Evolutionary conservation across 108 stramenopile species (phyloP).

Genomic region (Seminavis robusta): DNA sequence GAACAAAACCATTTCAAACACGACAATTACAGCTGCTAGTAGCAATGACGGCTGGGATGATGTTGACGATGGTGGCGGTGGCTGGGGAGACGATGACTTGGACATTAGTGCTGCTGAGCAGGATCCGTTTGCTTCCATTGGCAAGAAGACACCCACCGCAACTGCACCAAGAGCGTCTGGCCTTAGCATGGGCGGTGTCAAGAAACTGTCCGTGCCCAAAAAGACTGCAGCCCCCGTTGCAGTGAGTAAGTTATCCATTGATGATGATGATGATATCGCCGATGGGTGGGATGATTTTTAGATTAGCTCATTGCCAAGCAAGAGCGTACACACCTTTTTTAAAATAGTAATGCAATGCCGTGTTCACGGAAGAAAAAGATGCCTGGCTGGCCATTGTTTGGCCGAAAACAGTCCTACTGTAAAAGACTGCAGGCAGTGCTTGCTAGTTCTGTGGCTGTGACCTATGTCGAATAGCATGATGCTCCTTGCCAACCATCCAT

Average conservation of each 20-base stretch:
- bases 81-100: constrained; percentile 12
- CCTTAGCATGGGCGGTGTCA: neutral
- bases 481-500: too few species aligned
- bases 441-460: neutral
- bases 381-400: neutral
- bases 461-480: neutral
- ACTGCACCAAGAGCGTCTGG: neutral
- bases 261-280: constrained; percentile 38
- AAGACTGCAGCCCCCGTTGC: constrained; percentile 26
- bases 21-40: too few species aligned
- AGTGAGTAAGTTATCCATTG: constrained; percentile 23
- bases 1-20: constrained; percentile 31
- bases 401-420: neutral
- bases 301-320: too few species aligned
- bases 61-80: constrained; percentile 33
- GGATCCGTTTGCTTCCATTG: constrained; percentile 69
- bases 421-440: neutral
- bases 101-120: constrained; percentile 24
- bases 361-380: neutral
- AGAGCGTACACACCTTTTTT: constrained; percentile 2
- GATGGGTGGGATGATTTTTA: constrained; percentile 91
- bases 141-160: constrained; percentile 24
- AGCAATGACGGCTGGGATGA: constrained; percentile 37
- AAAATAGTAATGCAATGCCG: neutral
- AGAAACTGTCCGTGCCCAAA: constrained; percentile 32